These are phyloP conservation scores for Rosa rugosa DNA, from an alignment of 306 rosid genomes.

Conservation along the genomic window DNA sequence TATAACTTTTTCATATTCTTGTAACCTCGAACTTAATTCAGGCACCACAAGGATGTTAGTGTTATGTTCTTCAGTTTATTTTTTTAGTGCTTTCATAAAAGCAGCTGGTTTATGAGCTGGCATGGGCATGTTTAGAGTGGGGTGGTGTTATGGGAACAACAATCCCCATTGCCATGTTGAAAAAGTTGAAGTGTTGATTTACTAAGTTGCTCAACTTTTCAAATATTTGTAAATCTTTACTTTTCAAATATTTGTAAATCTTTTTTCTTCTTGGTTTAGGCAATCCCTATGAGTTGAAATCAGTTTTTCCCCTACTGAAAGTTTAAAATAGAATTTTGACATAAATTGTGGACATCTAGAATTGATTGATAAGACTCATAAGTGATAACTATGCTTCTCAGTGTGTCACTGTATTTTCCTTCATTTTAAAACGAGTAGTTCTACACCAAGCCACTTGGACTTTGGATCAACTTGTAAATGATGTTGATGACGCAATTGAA, in stretches of 20 bases:
- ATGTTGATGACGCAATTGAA: neutral
- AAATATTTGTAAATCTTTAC: neutral
- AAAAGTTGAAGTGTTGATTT: neutral
- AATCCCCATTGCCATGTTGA: neutral
- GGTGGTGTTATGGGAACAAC: neutral
- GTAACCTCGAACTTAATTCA: neutral
- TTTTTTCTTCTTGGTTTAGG: neutral
- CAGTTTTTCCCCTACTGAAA: neutral
- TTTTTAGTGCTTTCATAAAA: neutral
- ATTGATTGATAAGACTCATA: neutral
- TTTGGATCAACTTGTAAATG: neutral
- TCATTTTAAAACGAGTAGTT: neutral
- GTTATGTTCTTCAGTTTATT: neutral
- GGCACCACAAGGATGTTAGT: neutral
- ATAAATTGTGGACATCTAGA: neutral
- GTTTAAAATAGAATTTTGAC: neutral
- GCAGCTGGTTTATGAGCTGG: neutral
- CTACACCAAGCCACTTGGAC: conserved; percentile 6
- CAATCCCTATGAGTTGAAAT: neutral
- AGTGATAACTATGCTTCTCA: conserved; percentile 4
- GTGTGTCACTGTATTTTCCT: neutral
- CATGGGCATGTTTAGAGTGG: neutral
- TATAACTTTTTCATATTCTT: neutral
- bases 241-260: neutral
- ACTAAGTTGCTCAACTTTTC: neutral